A percentile compares a stretch with the other conserved stretches of the same genome.
Conservation (phyloP, 768 basidiomycete species). For the Dioszegia aurantiaca region DNA sequence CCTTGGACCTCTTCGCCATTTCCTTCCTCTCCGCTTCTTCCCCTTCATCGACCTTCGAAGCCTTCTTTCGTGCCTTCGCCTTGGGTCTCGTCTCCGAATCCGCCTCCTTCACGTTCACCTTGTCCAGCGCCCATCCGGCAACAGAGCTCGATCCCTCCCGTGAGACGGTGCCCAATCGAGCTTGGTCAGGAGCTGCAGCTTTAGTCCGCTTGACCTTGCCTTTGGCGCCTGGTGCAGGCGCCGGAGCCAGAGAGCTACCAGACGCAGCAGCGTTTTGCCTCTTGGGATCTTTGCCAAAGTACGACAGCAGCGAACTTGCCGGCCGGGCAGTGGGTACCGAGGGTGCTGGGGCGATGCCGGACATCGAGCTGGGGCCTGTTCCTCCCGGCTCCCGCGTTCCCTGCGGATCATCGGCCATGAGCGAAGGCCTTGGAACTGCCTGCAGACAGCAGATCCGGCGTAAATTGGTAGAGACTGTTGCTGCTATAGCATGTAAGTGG, state of each 20-base stretch:
- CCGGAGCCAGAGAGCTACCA: neutral
- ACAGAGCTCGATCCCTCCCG: neutral
- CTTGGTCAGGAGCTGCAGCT: constrained; percentile 2
- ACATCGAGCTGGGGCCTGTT: too few relatives aligned
- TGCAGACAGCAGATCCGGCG: too few relatives aligned
- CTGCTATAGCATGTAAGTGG: too few relatives aligned
- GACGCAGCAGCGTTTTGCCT: neutral
- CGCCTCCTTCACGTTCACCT: neutral
- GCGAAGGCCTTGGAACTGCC: too few relatives aligned
- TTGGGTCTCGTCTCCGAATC: neutral
- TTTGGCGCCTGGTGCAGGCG: too few relatives aligned
- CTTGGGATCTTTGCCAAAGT: constrained; percentile 9
- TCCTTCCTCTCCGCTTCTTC: constrained; percentile 37
- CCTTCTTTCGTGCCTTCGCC: neutral
- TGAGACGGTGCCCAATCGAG: neutral
- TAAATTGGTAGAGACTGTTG: too few relatives aligned
- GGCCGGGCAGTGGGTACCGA: neutral
- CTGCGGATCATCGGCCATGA: too few relatives aligned
- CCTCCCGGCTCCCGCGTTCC: too few relatives aligned
- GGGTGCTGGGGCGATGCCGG: too few relatives aligned
- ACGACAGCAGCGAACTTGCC: neutral
- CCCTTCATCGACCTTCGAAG: constrained; percentile 13
- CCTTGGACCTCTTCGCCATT: constrained; percentile 23
- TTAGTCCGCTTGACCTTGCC: neutral
- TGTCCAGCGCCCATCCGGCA: neutral